Base-by-base conservation (phyloP, 352 stramenopile species). In the Pythium apleroticum region DNA sequence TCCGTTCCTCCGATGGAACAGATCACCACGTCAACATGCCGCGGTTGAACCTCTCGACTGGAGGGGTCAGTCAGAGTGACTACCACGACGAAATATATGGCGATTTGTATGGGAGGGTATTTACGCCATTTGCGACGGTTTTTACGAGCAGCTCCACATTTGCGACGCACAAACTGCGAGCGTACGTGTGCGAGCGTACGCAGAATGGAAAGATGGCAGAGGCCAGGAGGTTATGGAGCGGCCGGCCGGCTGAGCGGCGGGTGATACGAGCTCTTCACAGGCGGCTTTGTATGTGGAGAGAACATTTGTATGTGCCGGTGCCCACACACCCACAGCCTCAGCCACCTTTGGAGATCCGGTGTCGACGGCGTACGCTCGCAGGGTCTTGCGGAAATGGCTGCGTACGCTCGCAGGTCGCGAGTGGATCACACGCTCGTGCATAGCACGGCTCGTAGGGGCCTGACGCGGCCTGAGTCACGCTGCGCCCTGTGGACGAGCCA, bases 161-260 rank as follows among this genome's bases (percentile, higher is more conserved):
- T 46, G 39, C 39, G 39, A 46, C 39, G 39, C 39, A 46, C 22
- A 53, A 53, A 53, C 22, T 53, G 46, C 46, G 46, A 53, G 46
- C 46, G 46, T 53, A 31, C 46, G 31, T 59, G 15, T 71, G 65
- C 58, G 65, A 71, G 65, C 65, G 65, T 71, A 71, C 65, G 65
- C 63, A 69, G 63, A 69, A 69, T 52, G 56, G 63, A 65, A 64
- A 43, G 35, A 41, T 41, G 35, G 11, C 12, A 41, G 11, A 4
- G 15, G 14, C 11, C 8, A 41, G 35, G 11, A 37, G 31, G 31
- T 8, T 37, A 43, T 43, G 35, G 35, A 43, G 35, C 35, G 35
- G 15, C 35, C 35, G 12, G 39, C 39, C 39, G 24, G 39, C 39
- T 46, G 39, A 46, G 39, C 17, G 10, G 35, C 15, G 35, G 17